Evolutionary conservation across 257 asterid species (phyloP), one percentile per base, ranked within the genome.

Genomic region (Gentiana macrophylla): DNA sequence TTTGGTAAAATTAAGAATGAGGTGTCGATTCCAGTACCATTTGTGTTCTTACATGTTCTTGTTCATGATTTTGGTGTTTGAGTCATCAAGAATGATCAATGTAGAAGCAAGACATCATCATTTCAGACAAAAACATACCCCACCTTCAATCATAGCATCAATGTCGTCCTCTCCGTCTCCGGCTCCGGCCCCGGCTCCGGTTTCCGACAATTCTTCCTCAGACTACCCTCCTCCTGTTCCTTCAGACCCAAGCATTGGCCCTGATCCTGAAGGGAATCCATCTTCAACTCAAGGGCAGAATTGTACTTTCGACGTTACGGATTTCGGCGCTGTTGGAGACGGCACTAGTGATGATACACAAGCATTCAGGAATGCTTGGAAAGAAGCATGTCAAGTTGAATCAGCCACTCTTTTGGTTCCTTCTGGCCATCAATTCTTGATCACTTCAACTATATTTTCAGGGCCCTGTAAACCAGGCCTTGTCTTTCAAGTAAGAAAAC

Each of bases 381-480:
- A 91, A 66, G 91, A 73, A 12, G 98, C 97, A 7, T 91, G 98
- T 49, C 84, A 66, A 44, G 93, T 78, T 5, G 82, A 84, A 6
- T 81, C 84, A 52, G 83, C 70, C 0, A 77, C 78, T 55, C 59
- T 91, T 51, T 65, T 81, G 69, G 95, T 69, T 4, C 97, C 95
- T 1, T 47, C 79, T 0, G 75, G 66, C 47, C 60, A 53, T n/a
- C 70, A 43, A 2, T 91, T 91, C 73, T 48, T 63, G 54, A 78
- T 91, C 67, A 84, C 89, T 37, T 91, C 98, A 2, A 85, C 97
- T 0, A 91, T 91, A 3, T 87, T 91, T 67, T 79, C 95, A 3
- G 98, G 95, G 8, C 98, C 98, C 3, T 91, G 98, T 57, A 64
- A 76, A 60, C 82, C 90, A 0, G 95, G 97, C 3, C 95, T 87